Evolutionary conservation across 768 basidiomycete genomes (phyloP).

Genomic region (Hortiboletus flavorubellus): DNA sequence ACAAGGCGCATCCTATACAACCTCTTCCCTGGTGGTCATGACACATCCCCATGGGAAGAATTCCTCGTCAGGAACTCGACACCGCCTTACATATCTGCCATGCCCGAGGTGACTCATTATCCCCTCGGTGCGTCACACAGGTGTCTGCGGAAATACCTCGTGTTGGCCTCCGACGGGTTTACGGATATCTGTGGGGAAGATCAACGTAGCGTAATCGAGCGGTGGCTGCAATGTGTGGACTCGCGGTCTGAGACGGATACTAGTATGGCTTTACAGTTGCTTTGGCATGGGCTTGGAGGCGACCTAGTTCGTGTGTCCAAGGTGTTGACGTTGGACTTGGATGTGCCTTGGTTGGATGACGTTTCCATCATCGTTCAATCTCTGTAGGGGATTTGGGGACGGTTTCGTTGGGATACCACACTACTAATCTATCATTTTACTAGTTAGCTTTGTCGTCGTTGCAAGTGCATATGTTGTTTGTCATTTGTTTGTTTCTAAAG

Average conservation of each 20-base stretch:
- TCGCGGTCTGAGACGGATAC: conserved; percentile 21
- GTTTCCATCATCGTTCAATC: conserved; percentile 63
- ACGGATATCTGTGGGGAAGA: conserved; percentile 54
- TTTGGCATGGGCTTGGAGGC: conserved; percentile 57
- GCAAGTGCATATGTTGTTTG: neutral
- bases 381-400: conserved; percentile 29
- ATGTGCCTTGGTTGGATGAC: conserved; percentile 65
- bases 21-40: conserved; percentile 57
- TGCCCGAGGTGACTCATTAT: conserved; percentile 61
- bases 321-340: conserved; percentile 62
- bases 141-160: conserved; percentile 47
- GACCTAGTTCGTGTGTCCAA: conserved; percentile 52
- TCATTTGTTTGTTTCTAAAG: neutral
- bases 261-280: conserved; percentile 57
- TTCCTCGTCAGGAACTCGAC: conserved; percentile 60
- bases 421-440: conserved; percentile 7
- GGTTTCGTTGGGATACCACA: neutral
- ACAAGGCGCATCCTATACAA: conserved; percentile 66
- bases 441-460: neutral
- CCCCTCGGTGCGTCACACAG: conserved; percentile 34
- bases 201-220: conserved; percentile 44
- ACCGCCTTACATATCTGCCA: conserved; percentile 63
- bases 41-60: conserved; percentile 63
- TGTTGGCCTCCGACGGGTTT: conserved; percentile 67
- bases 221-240: conserved; percentile 51